A percentile compares a stretch with the other conserved stretches of the same genome.
Evolutionary conservation across 768 basidiomycete species (phyloP).

Genomic region (Erythrobasidium yunnanense): DNA sequence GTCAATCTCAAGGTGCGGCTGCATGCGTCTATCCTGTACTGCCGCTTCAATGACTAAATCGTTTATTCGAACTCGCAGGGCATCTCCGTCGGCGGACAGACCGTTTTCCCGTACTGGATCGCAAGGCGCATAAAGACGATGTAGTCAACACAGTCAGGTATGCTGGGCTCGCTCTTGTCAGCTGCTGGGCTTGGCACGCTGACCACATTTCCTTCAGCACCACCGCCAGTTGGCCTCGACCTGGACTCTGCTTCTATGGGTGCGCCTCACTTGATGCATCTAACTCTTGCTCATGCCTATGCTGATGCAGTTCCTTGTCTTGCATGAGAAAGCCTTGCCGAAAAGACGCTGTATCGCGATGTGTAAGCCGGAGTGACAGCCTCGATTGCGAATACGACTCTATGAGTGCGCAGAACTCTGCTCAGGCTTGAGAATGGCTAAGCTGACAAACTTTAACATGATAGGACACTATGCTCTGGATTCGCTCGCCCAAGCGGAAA

Average conservation of each 20-base stretch:
- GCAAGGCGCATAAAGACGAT: neutral
- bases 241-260: conserved; percentile 12
- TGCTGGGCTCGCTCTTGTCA: neutral
- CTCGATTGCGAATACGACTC: too few relatives aligned
- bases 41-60: neutral
- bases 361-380: too few relatives aligned
- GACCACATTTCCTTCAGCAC: neutral
- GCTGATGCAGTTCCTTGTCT: too few relatives aligned
- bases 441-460: too few relatives aligned
- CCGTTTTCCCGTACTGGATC: conserved; percentile 15
- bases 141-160: conserved; percentile 20
- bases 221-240: conserved; percentile 10
- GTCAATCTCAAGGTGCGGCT: conserved; percentile 13
- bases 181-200: neutral
- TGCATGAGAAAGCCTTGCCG: too few relatives aligned
- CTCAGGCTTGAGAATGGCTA: too few relatives aligned
- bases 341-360: too few relatives aligned
- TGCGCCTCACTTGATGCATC: too few relatives aligned
- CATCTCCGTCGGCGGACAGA: conserved; percentile 8
- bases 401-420: too few relatives aligned
- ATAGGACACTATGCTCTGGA: too few relatives aligned
- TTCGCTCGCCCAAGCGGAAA: conserved; percentile 29
- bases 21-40: neutral
- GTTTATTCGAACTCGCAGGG: neutral
- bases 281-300: too few relatives aligned